These are phyloP conservation scores for Entophlyctis luteolus DNA, from an alignment of 192 early-diverging fungal genomes.

Conservation along the genomic window DNA sequence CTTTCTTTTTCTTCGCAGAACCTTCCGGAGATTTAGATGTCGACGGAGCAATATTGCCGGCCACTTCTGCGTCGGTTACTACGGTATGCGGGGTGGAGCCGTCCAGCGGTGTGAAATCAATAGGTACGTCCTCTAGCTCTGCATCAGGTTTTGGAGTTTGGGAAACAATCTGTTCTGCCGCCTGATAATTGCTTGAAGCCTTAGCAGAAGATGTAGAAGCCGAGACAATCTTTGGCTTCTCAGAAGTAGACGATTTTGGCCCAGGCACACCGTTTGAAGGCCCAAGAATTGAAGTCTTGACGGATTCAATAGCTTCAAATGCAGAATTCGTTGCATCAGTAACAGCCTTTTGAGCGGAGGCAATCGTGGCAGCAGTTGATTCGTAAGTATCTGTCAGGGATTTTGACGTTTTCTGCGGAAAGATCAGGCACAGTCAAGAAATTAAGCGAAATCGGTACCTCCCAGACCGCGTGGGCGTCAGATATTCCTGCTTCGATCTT, in stretches of 20 bases:
- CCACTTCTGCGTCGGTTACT: background rate
- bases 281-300: slow-evolving; percentile 15
- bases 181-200: background rate
- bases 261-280: background rate
- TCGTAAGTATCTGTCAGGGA: slow-evolving; percentile 7
- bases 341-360: slow-evolving; percentile 3
- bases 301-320: slow-evolving; percentile 9
- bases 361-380: background rate
- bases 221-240: background rate
- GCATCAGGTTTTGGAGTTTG: no score
- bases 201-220: background rate
- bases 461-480: background rate
- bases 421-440: background rate
- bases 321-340: slow-evolving; percentile 3
- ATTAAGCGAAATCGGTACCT: background rate
- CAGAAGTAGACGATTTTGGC: background rate
- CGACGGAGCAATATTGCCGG: background rate
- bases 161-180: background rate
- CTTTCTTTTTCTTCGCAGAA: background rate
- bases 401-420: background rate
- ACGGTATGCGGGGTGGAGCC: slow-evolving; percentile 2
- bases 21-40: background rate
- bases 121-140: background rate
- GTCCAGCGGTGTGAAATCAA: slow-evolving; percentile 10
- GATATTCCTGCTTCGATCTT: background rate